Evolutionary conservation across 495 filamentous ascomycete genomes (phyloP), one percentile per base, ranked within the genome.

Genomic region (Darksidea phi): DNA sequence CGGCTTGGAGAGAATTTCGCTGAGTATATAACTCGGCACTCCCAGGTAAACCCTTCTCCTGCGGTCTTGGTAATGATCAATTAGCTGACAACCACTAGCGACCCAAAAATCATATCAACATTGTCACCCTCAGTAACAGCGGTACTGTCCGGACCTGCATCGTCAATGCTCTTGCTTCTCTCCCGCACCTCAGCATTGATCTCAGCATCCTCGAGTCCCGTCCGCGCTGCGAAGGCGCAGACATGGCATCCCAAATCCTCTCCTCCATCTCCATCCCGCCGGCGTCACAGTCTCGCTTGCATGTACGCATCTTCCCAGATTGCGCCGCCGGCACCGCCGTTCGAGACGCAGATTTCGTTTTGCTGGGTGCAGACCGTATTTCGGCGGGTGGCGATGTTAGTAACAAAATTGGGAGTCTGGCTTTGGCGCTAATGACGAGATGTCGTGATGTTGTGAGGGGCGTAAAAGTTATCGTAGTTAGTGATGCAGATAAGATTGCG

Each of bases 321-420:
- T 83, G 84, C n/a, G 79, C 82, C 0, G 77, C 78, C 0, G 82
- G 82, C 0, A 60, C 82, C 0, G 83, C 84, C 1, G 70, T 77
- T 0, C 46, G 65, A 2, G 71, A 67, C 10, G 72, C 82, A 0
- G 76, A 86, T 52, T 58, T 84, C 7, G 66, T 88, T 6, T 66
- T 88, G 0, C 73, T 89, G 2, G 86, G 86, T 6, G 84, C 84
- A 12, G 86, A 89, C 55, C 73, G 78, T 15, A 84, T 88, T 32
- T 78, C 82, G 10, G 66, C 73, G 0, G 75, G 77, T 11, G 82
- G 82, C 0, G 72, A 74, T n/a, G 80, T 88, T 4, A 81, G 79
- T 62, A 88, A 88, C 72, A 89, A 89, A 67, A 84, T 78, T 0
- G 86, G 86, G 2, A 84, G 82, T 0, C 67, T 88, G 0, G 77